phyloP scores from a whole-genome alignment of 306 rosid genomes.

The Lathyrus aphaca region DNA sequence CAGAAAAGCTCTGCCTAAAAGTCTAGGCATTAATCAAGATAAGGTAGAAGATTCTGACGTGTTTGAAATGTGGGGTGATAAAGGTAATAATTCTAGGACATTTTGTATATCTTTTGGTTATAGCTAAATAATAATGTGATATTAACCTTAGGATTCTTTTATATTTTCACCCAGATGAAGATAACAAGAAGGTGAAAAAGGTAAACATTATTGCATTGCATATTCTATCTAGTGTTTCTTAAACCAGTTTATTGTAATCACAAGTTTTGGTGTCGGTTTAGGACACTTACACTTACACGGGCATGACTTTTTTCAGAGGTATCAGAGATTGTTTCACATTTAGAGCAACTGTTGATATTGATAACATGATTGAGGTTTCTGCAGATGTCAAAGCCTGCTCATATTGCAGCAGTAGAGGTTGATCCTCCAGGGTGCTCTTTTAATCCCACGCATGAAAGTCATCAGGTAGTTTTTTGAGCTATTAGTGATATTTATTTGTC shows the following conservation, averaged over 20 bases:
- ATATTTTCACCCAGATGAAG: conserved; percentile 49
- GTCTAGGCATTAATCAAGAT: conserved; percentile 39
- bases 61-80: conserved; percentile 69
- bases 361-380: conserved; percentile 28
- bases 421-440: conserved; percentile 92
- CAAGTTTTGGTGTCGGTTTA: no score
- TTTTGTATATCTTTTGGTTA: conserved; percentile 19
- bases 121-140: conserved; percentile 3
- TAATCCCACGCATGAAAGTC: conserved; percentile 81
- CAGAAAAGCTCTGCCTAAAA: conserved; percentile 39
- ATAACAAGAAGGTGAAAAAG: conserved; percentile 52
- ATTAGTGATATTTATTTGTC: conserved; percentile 12
- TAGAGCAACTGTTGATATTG: conserved; percentile 29
- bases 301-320: no score
- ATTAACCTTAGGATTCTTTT: conserved; percentile 33
- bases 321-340: not conserved
- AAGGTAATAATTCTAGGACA: conserved; percentile 50
- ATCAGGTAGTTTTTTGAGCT: conserved; percentile 63
- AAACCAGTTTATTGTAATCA: not conserved
- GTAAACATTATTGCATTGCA: conserved; percentile 40
- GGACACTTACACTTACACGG: no score
- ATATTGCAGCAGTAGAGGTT: conserved; percentile 91
- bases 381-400: conserved; percentile 61
- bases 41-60: conserved; percentile 44
- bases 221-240: conserved; percentile 9